Percentiles rank a stretch among this genome's conserved stretches.
phyloP scores from a whole-genome alignment of 176 grass and related monocot genomes.

The Juncus inflexus region DNA sequence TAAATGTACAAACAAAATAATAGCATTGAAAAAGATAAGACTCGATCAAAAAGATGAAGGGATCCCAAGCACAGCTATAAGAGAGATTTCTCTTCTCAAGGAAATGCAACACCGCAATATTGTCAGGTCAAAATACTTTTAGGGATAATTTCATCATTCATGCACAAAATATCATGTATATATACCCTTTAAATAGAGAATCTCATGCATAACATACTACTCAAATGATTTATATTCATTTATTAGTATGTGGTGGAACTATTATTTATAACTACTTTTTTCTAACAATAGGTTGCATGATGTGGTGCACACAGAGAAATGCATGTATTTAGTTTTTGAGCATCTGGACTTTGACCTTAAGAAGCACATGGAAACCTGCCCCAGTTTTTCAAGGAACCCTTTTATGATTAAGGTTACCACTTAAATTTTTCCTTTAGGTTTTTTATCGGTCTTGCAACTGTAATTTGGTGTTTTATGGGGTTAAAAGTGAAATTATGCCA shows the following conservation, averaged over 20 bases:
- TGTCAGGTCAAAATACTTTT: constrained; percentile 48
- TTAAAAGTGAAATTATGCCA: not conserved
- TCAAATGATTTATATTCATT: too few relatives aligned
- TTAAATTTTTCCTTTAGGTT: constrained; percentile 21
- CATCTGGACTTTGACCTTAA: constrained; percentile 95
- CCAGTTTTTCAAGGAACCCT: constrained; percentile 69
- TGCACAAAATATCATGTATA: too few relatives aligned
- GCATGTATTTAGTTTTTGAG: constrained; percentile 87
- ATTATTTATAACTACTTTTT: constrained; percentile 1
- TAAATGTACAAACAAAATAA: constrained; percentile 55
- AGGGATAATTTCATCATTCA: not conserved
- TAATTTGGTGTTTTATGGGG: not conserved
- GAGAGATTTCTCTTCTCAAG: constrained; percentile 87
- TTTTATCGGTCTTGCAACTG: not conserved
- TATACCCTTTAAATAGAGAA: too few relatives aligned
- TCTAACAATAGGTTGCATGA: constrained; percentile 66
- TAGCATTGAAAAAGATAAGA: constrained; percentile 84
- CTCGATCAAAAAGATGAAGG: constrained; percentile 70
- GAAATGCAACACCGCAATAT: constrained; percentile 83
- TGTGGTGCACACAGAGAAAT: constrained; percentile 75
- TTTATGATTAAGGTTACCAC: constrained; percentile 50
- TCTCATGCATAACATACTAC: too few relatives aligned
- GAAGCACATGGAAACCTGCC: constrained; percentile 89
- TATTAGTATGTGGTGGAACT: too few relatives aligned
- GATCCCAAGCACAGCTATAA: constrained; percentile 79